Base-by-base conservation (phyloP, 768 basidiomycete genomes). In the Tephrocybe sp. region DNA sequence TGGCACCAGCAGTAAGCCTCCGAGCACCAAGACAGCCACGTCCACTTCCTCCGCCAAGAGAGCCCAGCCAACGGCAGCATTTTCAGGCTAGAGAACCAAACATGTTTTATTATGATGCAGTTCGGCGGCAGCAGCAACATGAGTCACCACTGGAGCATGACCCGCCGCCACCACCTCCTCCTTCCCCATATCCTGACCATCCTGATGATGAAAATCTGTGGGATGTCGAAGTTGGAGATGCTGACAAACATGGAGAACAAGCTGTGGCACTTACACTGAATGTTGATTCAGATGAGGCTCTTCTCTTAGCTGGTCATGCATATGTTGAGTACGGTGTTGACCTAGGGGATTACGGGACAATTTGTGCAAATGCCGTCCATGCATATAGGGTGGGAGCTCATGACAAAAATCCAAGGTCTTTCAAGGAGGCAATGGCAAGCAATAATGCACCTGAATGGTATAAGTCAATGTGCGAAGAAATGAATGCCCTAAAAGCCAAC, bases 381-480 rank as follows among this genome's bases (percentile, higher is more conserved):
- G 44, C 44, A 11, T 41, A 19, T n/a, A 52, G 47, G 30, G 51
- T 32, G 28, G 24, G 30, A 9, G 42, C 34, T 21, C 31, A 41
- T 36, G 22, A 43, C 16, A 41, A 18, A 4, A 44, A 51, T 24
- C 40, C 40, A 2, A 5, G n/a, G 9, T 16, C 55, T 9, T 62
- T 53, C 22, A 42, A 44, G 9, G 55, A 65, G 24, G 65, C 64
- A 5, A 56, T 61, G 53, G 28, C 16, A 13, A 32, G 51, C 3
- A 43, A 59, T 1, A 48, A 63, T 24, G 52, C 53, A 1, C 56
- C 57, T 15, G n/a, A 58, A 18, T 69, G 64, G 65, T 41, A 58
- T 4, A 28, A 56, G n/a, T 73, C 63, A 21, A 58, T 45, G 46
- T 62, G 43, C 1, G 52, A 65, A 9, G 67, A 73, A 51, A 53